Conservation (phyloP, 1,139 yeast species). For the Candida sp. region DNA sequence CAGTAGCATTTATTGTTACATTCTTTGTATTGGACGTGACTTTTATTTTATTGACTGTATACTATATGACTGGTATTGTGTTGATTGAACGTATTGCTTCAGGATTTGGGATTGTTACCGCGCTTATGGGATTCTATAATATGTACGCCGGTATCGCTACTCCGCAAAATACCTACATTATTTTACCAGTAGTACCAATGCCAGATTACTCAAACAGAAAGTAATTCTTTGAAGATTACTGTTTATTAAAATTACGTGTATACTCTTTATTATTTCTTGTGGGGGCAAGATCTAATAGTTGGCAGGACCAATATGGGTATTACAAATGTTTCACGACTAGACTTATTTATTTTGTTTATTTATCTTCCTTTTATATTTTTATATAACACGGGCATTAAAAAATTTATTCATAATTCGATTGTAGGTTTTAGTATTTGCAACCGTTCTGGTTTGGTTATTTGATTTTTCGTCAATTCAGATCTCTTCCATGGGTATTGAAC, state of each 20-base stretch:
- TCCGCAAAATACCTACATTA: conserved; percentile 26
- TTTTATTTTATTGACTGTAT: conserved; percentile 33
- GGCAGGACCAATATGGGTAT: neutral
- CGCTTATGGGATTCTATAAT: conserved; percentile 38
- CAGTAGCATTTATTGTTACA: conserved; percentile 25
- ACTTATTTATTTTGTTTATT: neutral
- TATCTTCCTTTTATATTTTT: neutral
- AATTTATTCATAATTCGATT: too few relatives aligned
- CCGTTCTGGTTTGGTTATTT: too few relatives aligned
- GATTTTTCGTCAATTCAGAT: too few relatives aligned
- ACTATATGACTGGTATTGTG: conserved; percentile 26
- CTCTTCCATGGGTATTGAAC: too few relatives aligned
- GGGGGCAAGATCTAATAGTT: neutral
- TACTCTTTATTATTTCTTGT: neutral
- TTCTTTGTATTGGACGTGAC: conserved; percentile 30
- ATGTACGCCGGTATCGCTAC: conserved; percentile 33
- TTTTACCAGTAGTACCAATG: conserved; percentile 4
- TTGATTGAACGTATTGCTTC: conserved; percentile 61
- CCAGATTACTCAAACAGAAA: neutral
- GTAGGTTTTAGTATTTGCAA: too few relatives aligned
- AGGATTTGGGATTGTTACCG: conserved; percentile 63
- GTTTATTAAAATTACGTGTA: neutral
- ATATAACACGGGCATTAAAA: neutral
- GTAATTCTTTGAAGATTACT: neutral
- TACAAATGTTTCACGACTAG: neutral